These are phyloP conservation scores for Trichoderma pleuroti DNA, from an alignment of 2,329 filamentous ascomycete species.

Conservation along the genomic window DNA sequence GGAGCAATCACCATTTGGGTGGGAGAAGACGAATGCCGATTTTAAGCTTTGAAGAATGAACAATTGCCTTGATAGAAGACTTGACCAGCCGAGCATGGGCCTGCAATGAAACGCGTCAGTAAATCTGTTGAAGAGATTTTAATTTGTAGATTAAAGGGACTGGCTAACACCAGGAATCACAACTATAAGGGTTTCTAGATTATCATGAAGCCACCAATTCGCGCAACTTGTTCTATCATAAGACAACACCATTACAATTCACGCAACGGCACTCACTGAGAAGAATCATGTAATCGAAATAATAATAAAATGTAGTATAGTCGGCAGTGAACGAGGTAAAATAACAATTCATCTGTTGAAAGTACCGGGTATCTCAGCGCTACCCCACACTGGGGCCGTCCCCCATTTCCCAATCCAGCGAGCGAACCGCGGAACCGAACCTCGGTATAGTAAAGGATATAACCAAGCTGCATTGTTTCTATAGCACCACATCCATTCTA, in stretches of 20 bases:
- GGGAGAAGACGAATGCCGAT: slow-evolving; percentile 69
- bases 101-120: neutral
- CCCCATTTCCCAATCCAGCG: neutral
- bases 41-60: slow-evolving; percentile 63
- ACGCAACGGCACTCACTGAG: neutral
- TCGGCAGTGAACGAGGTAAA: neutral
- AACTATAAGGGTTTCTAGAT: neutral
- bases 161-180: neutral
- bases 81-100: neutral
- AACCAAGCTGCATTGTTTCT: neutral
- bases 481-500: neutral
- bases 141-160: neutral
- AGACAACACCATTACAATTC: neutral
- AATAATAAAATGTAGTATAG: neutral
- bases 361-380: neutral
- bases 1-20: slow-evolving; percentile 54
- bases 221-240: neutral
- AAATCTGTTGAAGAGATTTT: neutral
- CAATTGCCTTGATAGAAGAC: neutral
- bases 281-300: neutral
- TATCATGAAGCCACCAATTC: neutral
- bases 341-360: neutral
- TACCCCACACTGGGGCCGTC: slow-evolving; percentile 27
- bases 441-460: slow-evolving; percentile 25
- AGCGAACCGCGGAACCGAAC: slow-evolving; percentile 23